Base-by-base conservation (phyloP, 352 stramenopile species). In the Pythium sukuiense region DNA sequence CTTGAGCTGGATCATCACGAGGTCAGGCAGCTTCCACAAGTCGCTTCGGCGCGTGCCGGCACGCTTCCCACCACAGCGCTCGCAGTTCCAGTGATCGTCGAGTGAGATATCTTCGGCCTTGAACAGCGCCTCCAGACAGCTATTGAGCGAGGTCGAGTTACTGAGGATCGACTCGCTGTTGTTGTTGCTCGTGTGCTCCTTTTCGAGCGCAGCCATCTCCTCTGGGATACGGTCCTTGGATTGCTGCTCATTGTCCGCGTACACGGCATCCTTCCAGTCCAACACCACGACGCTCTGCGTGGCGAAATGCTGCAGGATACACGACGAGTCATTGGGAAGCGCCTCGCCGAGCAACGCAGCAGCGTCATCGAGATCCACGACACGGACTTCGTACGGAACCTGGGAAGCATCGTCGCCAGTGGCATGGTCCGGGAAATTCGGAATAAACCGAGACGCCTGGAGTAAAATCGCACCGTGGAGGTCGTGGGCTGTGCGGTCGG, bases 1-100 rank as follows among this genome's bases (percentile, higher is more conserved):
- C 64, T 96, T 95, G n/a, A 96, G 73, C 61, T 96, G 88, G 43
- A 96, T 79, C 83, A 96, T 94, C 13, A 96, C 82, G 33, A 96
- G 67, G 57, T 94, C 85, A 18, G 88, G 88, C 6, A 92, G 61
- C 2, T 79, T 76, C 83, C 81, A 93, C 9, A 96, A 77, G 39
- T 88, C 83, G 6, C 80, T 88, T 12, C 76, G 67, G 14, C 85
- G 80, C 9, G 76, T 73, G 13, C 87, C 83, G 49, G 79, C 79
- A 11, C 83, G 80, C n/a, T 79, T 76, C 13, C 84, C 71, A n/a
- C 76, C 77, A 46, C 87, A 95, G 3, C 69, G 69, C 35, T 93
- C 83, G 48, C 87, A 95, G 6, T 83, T 75, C 87, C 87, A 95
- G 49, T 75, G 73, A 50, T 92, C 83, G 11, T 92, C 87, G 2